phyloP scores from a whole-genome alignment of 208 protist genomes.

The Porcisia deanei region DNA sequence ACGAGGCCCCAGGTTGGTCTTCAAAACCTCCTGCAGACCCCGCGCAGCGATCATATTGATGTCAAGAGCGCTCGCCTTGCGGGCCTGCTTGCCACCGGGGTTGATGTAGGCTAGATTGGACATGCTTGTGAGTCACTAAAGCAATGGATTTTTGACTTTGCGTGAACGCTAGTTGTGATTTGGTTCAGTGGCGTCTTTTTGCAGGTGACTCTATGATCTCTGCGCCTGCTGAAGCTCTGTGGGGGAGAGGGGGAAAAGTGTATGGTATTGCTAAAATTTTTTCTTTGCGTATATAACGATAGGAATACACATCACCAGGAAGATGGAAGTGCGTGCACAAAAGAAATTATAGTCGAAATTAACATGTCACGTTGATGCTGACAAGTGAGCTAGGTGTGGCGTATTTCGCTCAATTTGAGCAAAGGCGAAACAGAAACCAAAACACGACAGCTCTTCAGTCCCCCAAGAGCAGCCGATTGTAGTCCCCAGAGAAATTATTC shows the following conservation, averaged over 20 bases:
- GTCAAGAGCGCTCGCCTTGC: slow-evolving; percentile 90
- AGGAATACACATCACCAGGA: slow-evolving; percentile 5
- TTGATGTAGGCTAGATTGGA: slow-evolving; percentile 92
- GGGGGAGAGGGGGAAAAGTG: neutral
- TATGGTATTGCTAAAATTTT: neutral
- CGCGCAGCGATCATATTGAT: slow-evolving; percentile 99
- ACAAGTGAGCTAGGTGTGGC: too few species aligned
- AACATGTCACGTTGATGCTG: too few species aligned
- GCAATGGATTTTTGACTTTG: neutral
- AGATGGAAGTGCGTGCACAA: neutral
- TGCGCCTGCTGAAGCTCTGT: neutral
- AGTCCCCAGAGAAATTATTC: too few species aligned
- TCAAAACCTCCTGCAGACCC: slow-evolving; percentile 98
- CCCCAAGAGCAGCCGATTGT: too few species aligned
- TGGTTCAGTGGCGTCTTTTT: too few species aligned
- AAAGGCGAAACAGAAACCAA: too few species aligned
- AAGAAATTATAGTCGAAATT: too few species aligned
- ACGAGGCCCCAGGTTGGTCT: slow-evolving; percentile 99
- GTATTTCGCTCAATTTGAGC: too few species aligned
- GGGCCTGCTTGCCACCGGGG: slow-evolving; percentile 82
- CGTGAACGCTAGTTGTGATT: neutral
- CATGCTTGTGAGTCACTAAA: slow-evolving; percentile 23
- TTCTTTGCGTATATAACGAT: neutral
- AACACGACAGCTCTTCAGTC: too few species aligned
- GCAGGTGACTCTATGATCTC: neutral